phyloP scores from a whole-genome alignment of 345 rosid genomes.

The Aquilaria malaccensis region DNA sequence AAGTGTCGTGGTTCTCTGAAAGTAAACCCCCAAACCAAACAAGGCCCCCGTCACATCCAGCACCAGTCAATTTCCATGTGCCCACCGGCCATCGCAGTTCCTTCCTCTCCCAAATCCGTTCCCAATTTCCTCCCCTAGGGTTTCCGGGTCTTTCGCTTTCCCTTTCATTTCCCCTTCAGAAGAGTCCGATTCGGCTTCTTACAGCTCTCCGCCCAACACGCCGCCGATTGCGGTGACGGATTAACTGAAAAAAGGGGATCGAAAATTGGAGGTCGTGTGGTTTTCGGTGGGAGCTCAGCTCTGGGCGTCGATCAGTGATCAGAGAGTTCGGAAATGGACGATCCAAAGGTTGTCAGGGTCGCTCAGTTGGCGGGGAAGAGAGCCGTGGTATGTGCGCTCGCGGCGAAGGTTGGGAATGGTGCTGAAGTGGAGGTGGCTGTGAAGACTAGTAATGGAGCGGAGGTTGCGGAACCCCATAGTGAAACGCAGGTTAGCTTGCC shows the following conservation, averaged over 20 bases:
- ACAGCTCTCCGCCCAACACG: conserved; percentile 6
- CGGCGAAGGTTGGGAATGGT: conserved; percentile 19
- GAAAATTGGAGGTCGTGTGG: conserved; percentile 1
- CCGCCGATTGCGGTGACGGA: background rate
- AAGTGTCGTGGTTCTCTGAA: conserved; percentile 10
- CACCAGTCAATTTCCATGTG: conserved; percentile 25
- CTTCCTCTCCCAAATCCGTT: conserved; percentile 20
- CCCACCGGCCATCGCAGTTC: conserved; percentile 18
- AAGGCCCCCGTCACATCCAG: conserved; percentile 23
- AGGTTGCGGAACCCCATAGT: no score
- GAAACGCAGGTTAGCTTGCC: no score
- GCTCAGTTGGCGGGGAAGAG: conserved; percentile 5
- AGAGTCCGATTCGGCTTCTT: conserved; percentile 10
- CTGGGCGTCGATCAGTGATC: conserved; percentile 49
- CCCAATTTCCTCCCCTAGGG: conserved; percentile 38
- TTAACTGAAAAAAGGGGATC: background rate
- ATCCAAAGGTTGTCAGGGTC: conserved; percentile 26
- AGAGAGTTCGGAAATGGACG: conserved; percentile 27
- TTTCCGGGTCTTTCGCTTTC: conserved; percentile 18
- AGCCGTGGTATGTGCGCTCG: conserved; percentile 5
- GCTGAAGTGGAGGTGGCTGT: no score
- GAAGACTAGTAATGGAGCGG: no score
- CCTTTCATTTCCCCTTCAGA: conserved; percentile 8
- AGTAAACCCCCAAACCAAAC: conserved; percentile 1
- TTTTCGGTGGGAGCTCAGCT: conserved; percentile 25